These are phyloP conservation scores for Daldinia decipiens DNA, from an alignment of 495 filamentous ascomycete genomes.

Conservation along the genomic window DNA sequence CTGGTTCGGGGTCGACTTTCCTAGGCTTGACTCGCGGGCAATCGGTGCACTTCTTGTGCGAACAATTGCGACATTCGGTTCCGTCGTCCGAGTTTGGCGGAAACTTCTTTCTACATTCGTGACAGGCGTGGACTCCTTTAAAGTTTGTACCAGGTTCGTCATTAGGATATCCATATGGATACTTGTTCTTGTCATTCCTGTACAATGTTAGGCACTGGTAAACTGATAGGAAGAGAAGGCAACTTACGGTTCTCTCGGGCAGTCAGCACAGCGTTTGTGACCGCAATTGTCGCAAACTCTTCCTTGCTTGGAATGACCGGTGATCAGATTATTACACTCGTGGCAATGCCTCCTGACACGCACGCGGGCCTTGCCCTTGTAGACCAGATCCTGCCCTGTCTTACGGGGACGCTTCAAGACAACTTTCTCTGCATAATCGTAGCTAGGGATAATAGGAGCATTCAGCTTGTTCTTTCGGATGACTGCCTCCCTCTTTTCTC, in stretches of 20 bases:
- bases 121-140: slow-evolving; percentile 68
- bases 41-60: slow-evolving; percentile 62
- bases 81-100: slow-evolving; percentile 53
- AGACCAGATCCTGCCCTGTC: slow-evolving; percentile 74
- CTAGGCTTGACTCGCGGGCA: slow-evolving; percentile 63
- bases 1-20: slow-evolving; percentile 69
- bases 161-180: slow-evolving; percentile 80
- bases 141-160: slow-evolving; percentile 63
- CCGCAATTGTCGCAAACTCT: slow-evolving; percentile 76
- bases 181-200: slow-evolving; percentile 76
- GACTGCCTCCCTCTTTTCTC: slow-evolving; percentile 55
- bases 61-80: slow-evolving; percentile 69
- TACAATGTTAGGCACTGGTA: slow-evolving; percentile 18
- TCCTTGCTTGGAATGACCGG: slow-evolving; percentile 57
- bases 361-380: slow-evolving; percentile 69
- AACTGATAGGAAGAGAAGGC: background rate
- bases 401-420: slow-evolving; percentile 70
- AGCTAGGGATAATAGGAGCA: slow-evolving; percentile 59
- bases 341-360: slow-evolving; percentile 82
- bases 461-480: slow-evolving; percentile 62
- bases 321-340: slow-evolving; percentile 73
- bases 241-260: slow-evolving; percentile 83
- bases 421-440: slow-evolving; percentile 54
- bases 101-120: slow-evolving; percentile 69
- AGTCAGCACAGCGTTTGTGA: slow-evolving; percentile 82